Evolutionary conservation across 306 rosid species (phyloP), one percentile per base, ranked within the genome.

Genomic region (Vigna trinervia): DNA sequence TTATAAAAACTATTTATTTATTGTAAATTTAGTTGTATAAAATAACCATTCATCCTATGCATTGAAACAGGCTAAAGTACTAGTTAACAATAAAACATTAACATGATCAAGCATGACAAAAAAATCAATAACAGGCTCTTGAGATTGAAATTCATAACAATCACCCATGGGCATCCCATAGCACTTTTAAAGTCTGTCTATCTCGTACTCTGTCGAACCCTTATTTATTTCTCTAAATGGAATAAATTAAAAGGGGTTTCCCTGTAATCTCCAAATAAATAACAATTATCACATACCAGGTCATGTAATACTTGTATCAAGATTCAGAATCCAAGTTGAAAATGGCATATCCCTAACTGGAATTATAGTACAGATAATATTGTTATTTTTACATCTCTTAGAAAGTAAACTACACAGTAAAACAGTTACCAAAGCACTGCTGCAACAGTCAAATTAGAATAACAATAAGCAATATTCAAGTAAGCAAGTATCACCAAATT

Each of bases 391-490:
- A 30, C 15, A 60, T 17, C 61, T 62, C 60, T 61, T 52, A 41
- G 45, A 34, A 69, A 51, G 73, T 26, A 64, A 19, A 45, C 53
- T 73, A 71, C 17, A 39, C 26, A 38, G 70, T 10, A 34, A 17
- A 68, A 73, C 34, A 65, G 46, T 45, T 59, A 61, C n/a, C 9
- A 60, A 15, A 54, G 48, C 70, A 71, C 64, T 4, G 22, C 22
- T 46, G 14, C 43, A 74, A 83, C 64, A 54, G 30, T 65, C 70
- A 58, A 76, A 65, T 57, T 71, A 30, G 48, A 52, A 60, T 59
- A 81, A 57, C 78, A 78, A 32, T 48, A 52, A 23, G 62, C 72
- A 62, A 69, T 46, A 41, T 19, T 64, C 69, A 12, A 70, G 72
- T 23, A 46, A 43, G 19, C 62, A 51, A 12, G 36, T 53, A 72